Percentiles rank a stretch among this genome's conserved stretches.
phyloP scores from a whole-genome alignment of 352 stramenopile species.

The Plasmopara viticola region DNA sequence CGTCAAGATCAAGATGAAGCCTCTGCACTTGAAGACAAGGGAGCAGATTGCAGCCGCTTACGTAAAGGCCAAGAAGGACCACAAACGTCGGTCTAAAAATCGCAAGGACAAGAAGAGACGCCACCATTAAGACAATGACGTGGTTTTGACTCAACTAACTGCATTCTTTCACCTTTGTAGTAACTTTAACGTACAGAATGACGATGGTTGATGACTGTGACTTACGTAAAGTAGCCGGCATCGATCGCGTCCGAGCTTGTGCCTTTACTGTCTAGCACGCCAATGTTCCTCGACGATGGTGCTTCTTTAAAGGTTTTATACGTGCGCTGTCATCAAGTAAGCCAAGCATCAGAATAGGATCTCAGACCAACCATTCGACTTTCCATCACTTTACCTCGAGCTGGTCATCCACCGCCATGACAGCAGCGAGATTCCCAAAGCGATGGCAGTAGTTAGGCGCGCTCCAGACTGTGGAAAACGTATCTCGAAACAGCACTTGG shows the following conservation, averaged over 20 bases:
- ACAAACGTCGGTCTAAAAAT: constrained; percentile 66
- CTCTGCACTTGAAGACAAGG: constrained; percentile 49
- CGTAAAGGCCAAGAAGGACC: constrained; percentile 71
- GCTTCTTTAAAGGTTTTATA: constrained; percentile 87
- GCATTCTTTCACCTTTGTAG: constrained; percentile 12
- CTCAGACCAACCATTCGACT: background rate
- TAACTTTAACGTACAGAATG: constrained; percentile 34
- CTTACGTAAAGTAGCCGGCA: constrained; percentile 81
- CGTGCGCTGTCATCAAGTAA: constrained; percentile 34
- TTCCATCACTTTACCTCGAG: constrained; percentile 29
- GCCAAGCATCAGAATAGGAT: constrained; percentile 3
- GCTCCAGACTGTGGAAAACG: constrained; percentile 79
- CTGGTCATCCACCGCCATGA: constrained; percentile 65
- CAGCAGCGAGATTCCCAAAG: constrained; percentile 64
- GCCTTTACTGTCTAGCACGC: constrained; percentile 61
- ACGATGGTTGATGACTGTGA: constrained; percentile 11
- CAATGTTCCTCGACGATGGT: constrained; percentile 53
- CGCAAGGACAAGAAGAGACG: constrained; percentile 76
- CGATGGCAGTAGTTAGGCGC: constrained; percentile 87
- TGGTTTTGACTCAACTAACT: constrained; percentile 3
- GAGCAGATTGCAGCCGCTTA: constrained; percentile 58
- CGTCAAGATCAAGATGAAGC: constrained; percentile 73
- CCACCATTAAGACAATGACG: constrained; percentile 24
- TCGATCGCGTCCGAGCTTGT: constrained; percentile 74
- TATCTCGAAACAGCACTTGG: constrained; percentile 69